These are phyloP conservation scores for Penstemon eatonii DNA, from an alignment of 257 asterid genomes.

Conservation along the genomic window DNA sequence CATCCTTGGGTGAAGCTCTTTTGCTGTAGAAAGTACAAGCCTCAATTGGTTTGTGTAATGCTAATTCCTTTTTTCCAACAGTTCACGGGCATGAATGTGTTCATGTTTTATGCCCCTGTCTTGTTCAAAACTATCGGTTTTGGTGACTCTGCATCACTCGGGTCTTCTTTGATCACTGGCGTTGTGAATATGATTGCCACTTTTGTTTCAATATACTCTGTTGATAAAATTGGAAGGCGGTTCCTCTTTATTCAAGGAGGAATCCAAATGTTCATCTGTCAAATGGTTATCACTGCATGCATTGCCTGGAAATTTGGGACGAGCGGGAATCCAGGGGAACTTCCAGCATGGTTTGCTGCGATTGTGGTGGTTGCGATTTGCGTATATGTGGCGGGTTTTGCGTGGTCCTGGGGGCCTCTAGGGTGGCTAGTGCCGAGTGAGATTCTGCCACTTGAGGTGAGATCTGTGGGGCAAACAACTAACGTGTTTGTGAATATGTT, in stretches of 20 bases:
- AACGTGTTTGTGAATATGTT: not conserved
- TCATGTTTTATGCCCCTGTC: constrained; percentile 10
- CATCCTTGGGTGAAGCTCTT: constrained; percentile 45
- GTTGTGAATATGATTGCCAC: not conserved
- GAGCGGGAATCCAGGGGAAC: not conserved
- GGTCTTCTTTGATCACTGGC: not conserved
- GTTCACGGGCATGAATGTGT: constrained; percentile 9
- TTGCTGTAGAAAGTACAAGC: constrained; percentile 34
- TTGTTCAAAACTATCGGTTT: constrained; percentile 7
- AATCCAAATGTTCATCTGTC: not conserved
- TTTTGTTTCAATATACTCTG: not conserved
- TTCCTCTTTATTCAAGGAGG: not conserved
- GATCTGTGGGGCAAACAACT: not conserved
- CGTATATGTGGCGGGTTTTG: not conserved
- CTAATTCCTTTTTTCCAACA: constrained; percentile 45
- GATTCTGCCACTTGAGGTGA: not conserved
- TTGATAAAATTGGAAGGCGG: constrained; percentile 1
- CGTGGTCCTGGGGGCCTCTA: constrained; percentile 4
- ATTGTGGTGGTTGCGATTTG: not conserved
- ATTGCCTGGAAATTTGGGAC: not conserved
- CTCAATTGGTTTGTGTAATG: constrained; percentile 38
- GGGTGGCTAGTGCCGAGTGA: constrained; percentile 5
- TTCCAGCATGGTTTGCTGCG: not conserved
- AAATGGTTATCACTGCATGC: not conserved
- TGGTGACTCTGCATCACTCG: not conserved